Percentiles rank a stretch among this genome's conserved stretches.
Evolutionary conservation across 805 yeast species (phyloP).

Genomic region (Kuraishia cidri): DNA sequence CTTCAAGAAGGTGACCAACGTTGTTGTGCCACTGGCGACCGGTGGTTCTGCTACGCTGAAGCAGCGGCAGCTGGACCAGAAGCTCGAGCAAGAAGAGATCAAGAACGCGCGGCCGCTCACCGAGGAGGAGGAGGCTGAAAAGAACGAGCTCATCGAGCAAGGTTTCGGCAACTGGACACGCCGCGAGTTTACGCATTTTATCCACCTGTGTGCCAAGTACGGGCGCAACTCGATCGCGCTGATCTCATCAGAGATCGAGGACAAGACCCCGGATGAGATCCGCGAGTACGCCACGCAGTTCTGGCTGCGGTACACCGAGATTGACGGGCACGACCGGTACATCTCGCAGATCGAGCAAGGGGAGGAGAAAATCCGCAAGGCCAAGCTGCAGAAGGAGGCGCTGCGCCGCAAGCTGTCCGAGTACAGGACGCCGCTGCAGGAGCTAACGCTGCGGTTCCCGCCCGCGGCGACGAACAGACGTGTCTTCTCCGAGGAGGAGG

Average conservation of each 20-base stretch:
- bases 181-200: constrained; percentile 79
- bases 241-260: constrained; percentile 75
- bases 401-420: constrained; percentile 66
- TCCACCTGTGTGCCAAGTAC: constrained; percentile 62
- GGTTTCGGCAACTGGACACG: constrained; percentile 84
- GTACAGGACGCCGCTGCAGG: constrained; percentile 72
- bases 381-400: constrained; percentile 67
- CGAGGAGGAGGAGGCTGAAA: constrained; percentile 66
- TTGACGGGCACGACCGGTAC: constrained; percentile 86
- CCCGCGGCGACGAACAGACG: constrained; percentile 50
- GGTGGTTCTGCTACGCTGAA: constrained; percentile 15
- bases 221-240: constrained; percentile 69
- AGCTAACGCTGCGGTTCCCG: constrained; percentile 63
- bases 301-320: constrained; percentile 70
- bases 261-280: constrained; percentile 75
- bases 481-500: constrained; percentile 82
- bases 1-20: constrained; percentile 59
- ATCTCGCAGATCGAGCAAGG: constrained; percentile 78
- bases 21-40: constrained; percentile 52
- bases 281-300: constrained; percentile 68
- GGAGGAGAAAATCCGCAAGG: constrained; percentile 67
- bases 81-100: constrained; percentile 63
- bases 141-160: constrained; percentile 44
- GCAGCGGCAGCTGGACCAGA: constrained; percentile 31
- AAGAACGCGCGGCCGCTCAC: constrained; percentile 74